These are phyloP conservation scores for Apophysomyces sp. DNA, from an alignment of 371 early-diverging fungal genomes.

Conservation along the genomic window DNA sequence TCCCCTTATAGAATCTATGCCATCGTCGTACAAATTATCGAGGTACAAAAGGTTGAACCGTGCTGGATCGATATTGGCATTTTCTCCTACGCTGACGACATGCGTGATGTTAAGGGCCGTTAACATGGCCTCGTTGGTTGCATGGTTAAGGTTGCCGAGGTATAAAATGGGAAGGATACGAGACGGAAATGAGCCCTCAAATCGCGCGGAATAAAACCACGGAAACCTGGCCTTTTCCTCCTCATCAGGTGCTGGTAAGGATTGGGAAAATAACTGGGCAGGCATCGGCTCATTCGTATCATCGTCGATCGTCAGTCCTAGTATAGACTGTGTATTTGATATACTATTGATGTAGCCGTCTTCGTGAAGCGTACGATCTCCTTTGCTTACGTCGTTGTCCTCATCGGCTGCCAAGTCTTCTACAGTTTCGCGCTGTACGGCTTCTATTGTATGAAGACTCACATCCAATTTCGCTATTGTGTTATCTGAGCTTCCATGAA, in stretches of 20 bases:
- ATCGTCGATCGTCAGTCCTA: slow-evolving; percentile 1
- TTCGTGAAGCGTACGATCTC: slow-evolving; percentile 15
- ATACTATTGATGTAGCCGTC: slow-evolving; percentile 30
- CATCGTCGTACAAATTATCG: slow-evolving; percentile 67
- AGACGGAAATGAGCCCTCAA: slow-evolving; percentile 69
- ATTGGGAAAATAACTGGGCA: slow-evolving; percentile 3
- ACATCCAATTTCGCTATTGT: not conserved
- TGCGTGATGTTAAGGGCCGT: slow-evolving; percentile 58
- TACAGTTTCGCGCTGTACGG: not conserved
- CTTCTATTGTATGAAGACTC: not conserved
- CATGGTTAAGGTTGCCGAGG: slow-evolving; percentile 66
- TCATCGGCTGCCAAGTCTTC: not conserved
- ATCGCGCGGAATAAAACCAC: slow-evolving; percentile 63
- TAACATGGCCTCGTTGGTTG: slow-evolving; percentile 62
- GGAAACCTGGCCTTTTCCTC: slow-evolving; percentile 26
- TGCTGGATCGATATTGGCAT: slow-evolving; percentile 39
- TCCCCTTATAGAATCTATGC: slow-evolving; percentile 58
- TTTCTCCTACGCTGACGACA: slow-evolving; percentile 65
- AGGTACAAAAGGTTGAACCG: slow-evolving; percentile 42
- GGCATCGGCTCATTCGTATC: slow-evolving; percentile 14
- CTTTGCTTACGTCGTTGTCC: not conserved
- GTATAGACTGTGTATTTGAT: slow-evolving; percentile 16
- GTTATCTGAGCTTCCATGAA: not conserved
- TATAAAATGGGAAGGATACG: slow-evolving; percentile 62
- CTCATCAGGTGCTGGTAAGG: slow-evolving; percentile 10